Base-by-base conservation (phyloP, 2,329 filamentous ascomycete genomes). In the Didymella lethalis region DNA sequence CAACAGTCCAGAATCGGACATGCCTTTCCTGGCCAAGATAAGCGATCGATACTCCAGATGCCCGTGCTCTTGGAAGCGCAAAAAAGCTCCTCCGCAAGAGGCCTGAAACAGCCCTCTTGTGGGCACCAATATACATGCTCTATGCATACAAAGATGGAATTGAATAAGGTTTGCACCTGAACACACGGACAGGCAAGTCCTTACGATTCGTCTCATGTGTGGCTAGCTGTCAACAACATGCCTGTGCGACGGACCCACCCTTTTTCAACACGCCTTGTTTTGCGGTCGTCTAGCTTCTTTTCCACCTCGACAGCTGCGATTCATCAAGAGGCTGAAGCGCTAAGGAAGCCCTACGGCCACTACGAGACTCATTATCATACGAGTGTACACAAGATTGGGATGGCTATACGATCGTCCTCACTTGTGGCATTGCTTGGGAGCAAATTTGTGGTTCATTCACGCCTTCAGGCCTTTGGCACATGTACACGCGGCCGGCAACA, bases 301-400 rank as follows among this genome's bases (percentile, higher is more conserved):
- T 54, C 46, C 18, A 54, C 16, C 20, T 54, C 45, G 38, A 34
- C 50, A 47, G 26, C 26, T 45, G 46, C 26, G 54, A 34, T 26
- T 26, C 25, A 29, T 7, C 44, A 23, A 46, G 36, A 45, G 40
- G 45, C 38, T 49, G 45, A 40, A 54, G 50, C 47, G 34, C 51
- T 54, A 47, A 25, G 28, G 6, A 47, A 54, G 51, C 56, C 56
- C 54, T 51, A 54, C 50, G 41, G 56, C 56, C 51, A 59, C 50
- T 20, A 47, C 47, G 56, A 54, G 31, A 25, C 28, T 34, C 41
- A 46, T 41, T 36, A 46, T 51, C 44, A 29, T 50, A 48, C 41
- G 46, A 47, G 32, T 8, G 46, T 11, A 43, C 28, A 32, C 56
- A 43, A 20, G 2, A 49, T 28, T 14, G 50, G 50, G 6, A 34